A percentile compares a stretch with the other conserved stretches of the same genome.
phyloP scores from a whole-genome alignment of 23 red algal species.

The Chondrus crispus region DNA sequence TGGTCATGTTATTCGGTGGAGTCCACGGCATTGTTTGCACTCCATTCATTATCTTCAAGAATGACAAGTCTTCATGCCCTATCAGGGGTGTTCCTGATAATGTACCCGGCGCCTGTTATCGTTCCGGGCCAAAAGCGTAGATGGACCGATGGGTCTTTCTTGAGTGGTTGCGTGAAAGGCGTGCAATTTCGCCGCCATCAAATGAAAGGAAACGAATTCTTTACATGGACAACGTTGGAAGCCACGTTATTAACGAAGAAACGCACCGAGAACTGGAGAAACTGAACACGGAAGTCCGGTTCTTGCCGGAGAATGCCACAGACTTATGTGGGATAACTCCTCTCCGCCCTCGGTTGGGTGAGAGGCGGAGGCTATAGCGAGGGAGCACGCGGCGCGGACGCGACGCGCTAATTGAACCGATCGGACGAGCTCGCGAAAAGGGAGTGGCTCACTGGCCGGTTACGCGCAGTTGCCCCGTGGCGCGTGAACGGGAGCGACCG shows the following conservation, averaged over 20 bases:
- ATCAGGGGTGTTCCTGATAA: conserved; percentile 9
- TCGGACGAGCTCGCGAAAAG: no score
- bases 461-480: no score
- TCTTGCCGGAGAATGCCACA: neutral
- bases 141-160: neutral
- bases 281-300: neutral
- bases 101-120: neutral
- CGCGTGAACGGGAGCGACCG: no score
- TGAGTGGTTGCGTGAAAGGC: neutral
- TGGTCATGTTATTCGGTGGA: neutral
- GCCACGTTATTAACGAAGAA: neutral
- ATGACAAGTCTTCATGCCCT: neutral
- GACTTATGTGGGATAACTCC: no score
- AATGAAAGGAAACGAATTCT: neutral
- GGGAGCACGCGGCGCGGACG: no score
- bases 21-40: neutral
- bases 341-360: no score
- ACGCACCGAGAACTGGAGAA: neutral
- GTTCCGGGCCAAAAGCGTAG: conserved; percentile 1
- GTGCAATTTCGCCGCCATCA: neutral
- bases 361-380: no score
- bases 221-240: conserved; percentile 2
- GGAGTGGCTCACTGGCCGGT: no score
- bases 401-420: no score
- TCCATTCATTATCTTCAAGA: conserved; percentile 8